A percentile compares a stretch with the other conserved stretches of the same genome.
These are phyloP conservation scores for Fusarium tanahbumbuense DNA, from an alignment of 2,329 filamentous ascomycete species.

Conservation along the genomic window DNA sequence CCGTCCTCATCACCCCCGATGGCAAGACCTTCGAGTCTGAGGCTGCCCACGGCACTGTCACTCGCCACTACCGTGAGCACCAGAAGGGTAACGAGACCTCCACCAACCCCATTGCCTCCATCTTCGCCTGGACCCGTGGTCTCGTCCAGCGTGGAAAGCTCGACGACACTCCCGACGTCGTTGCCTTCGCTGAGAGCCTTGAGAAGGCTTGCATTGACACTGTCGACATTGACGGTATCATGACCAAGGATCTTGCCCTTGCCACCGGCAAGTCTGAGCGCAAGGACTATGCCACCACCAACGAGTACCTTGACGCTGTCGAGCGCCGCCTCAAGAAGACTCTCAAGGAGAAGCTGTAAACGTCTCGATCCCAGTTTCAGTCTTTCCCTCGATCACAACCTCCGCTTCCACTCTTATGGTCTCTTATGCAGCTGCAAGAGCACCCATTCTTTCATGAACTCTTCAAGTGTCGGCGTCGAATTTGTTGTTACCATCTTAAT, in stretches of 20 bases:
- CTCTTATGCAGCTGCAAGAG: slow-evolving; percentile 31
- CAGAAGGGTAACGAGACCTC: slow-evolving; percentile 98
- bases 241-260: slow-evolving; percentile 99
- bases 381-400: slow-evolving; percentile 7
- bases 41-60: slow-evolving; percentile 97
- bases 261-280: slow-evolving; percentile 89
- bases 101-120: slow-evolving; percentile 98
- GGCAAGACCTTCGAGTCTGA: slow-evolving; percentile 98
- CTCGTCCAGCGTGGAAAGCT: slow-evolving; percentile 92
- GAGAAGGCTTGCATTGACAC: slow-evolving; percentile 95
- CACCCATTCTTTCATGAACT: slow-evolving; percentile 26
- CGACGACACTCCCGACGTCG: slow-evolving; percentile 90
- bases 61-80: slow-evolving; percentile 98
- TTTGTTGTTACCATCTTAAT: slow-evolving; percentile 27
- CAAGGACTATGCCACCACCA: slow-evolving; percentile 89
- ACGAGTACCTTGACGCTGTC: slow-evolving; percentile 91
- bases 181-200: slow-evolving; percentile 89
- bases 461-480: slow-evolving; percentile 21
- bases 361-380: slow-evolving; percentile 7
- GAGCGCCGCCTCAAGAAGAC: slow-evolving; percentile 87
- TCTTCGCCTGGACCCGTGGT: slow-evolving; percentile 98
- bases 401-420: slow-evolving; percentile 24
- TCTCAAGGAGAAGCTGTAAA: slow-evolving; percentile 80
- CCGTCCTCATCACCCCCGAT: slow-evolving; percentile 94
- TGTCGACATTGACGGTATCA: slow-evolving; percentile 92